These are phyloP conservation scores for Hymenoscyphus fructigenus DNA, from an alignment of 2,329 filamentous ascomycete genomes.

Conservation along the genomic window DNA sequence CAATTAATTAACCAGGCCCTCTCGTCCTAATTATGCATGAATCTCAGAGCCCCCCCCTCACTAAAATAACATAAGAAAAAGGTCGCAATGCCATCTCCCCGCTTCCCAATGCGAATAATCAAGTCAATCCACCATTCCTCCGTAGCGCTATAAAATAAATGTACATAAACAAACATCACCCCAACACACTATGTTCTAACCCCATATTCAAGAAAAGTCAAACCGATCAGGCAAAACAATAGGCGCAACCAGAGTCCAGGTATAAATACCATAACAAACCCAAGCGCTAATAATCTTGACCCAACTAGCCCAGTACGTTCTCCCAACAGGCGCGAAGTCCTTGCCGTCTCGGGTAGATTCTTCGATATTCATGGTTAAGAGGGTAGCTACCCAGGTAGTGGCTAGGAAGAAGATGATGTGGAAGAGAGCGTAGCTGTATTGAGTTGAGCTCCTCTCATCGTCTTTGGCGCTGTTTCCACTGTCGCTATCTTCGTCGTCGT, in stretches of 20 bases:
- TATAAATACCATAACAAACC: conserved; percentile 93
- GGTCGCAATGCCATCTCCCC: background rate
- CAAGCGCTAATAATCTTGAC: conserved; percentile 98
- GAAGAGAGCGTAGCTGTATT: conserved; percentile 96
- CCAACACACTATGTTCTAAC: background rate
- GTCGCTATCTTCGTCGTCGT: conserved; percentile 64
- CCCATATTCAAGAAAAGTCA: conserved; percentile 48
- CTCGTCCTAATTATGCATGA: background rate
- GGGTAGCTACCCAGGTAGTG: conserved; percentile 91
- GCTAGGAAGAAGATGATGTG: conserved; percentile 97
- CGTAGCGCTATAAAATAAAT: background rate
- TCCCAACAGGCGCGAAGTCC: conserved; percentile 87
- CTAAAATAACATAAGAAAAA: background rate
- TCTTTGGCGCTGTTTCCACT: conserved; percentile 65
- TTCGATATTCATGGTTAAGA: conserved; percentile 78
- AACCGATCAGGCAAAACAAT: conserved; percentile 84
- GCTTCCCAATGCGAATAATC: background rate
- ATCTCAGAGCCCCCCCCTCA: background rate
- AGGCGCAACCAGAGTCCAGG: conserved; percentile 89
- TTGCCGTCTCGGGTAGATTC: conserved; percentile 63
- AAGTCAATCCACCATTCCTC: background rate
- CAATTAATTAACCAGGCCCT: background rate
- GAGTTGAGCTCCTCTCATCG: conserved; percentile 83
- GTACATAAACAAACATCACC: background rate
- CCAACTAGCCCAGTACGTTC: conserved; percentile 97